Evolutionary conservation across 1,284 basidiomycete species (phyloP).

Genomic region (Tilletia setariae): DNA sequence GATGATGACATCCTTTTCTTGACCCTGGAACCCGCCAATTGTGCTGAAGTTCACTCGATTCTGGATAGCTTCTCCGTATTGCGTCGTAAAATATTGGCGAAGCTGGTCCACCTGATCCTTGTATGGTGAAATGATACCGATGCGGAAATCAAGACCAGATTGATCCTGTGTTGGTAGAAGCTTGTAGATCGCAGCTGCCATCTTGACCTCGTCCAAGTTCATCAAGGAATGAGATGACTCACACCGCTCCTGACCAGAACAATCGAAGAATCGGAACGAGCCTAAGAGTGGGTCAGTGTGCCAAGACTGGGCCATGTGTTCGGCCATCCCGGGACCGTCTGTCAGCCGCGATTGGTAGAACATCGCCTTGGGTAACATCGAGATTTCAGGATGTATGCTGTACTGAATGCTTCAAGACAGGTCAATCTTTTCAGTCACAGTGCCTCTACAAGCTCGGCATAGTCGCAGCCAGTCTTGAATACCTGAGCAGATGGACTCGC

Average conservation of each 20-base stretch:
- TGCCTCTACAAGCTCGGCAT: background rate
- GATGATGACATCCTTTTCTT: slow-evolving; percentile 73
- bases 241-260: slow-evolving; percentile 12
- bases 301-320: slow-evolving; percentile 81
- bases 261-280: slow-evolving; percentile 77
- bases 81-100: slow-evolving; percentile 66
- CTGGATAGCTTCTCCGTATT: slow-evolving; percentile 70
- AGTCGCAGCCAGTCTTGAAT: too few relatives aligned
- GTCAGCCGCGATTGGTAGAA: slow-evolving; percentile 81
- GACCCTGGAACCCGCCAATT: slow-evolving; percentile 87
- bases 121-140: slow-evolving; percentile 95
- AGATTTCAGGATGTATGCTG: slow-evolving; percentile 98
- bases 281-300: slow-evolving; percentile 75
- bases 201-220: slow-evolving; percentile 73
- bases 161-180: slow-evolving; percentile 66
- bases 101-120: slow-evolving; percentile 82
- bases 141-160: slow-evolving; percentile 67
- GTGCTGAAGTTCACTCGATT: slow-evolving; percentile 86
- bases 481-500: slow-evolving; percentile 87
- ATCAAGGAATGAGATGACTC: slow-evolving; percentile 68
- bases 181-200: slow-evolving; percentile 75
- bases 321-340: slow-evolving; percentile 85
- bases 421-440: background rate
- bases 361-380: slow-evolving; percentile 76
- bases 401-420: slow-evolving; percentile 77